Evolutionary conservation across 176 grass and related monocot species (phyloP), one percentile per base, ranked within the genome.

Genomic region (Echinochloa phyllopogon): DNA sequence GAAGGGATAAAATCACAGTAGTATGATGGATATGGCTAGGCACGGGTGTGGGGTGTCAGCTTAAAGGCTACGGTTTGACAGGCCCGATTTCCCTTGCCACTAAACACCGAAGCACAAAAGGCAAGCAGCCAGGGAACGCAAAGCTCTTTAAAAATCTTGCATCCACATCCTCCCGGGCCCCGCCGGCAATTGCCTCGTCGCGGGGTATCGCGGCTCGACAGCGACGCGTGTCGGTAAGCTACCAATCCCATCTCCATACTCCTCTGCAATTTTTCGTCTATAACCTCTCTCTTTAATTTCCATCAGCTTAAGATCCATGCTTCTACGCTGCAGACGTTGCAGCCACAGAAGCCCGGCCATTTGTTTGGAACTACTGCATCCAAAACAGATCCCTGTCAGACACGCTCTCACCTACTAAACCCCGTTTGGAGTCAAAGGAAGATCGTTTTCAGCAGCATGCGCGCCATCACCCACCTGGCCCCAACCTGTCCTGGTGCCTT

Each of bases 401-500:
- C 52, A 69, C 42, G 25, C 29, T 88, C 80, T 73, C 69, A 47
- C 73, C 72, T 81, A 70, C 47, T 50, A 25, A 62, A 79, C 36
- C 64, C 27, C 21, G 23, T 75, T 76, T 81, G 61, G 62, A 85
- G 52, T 73, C 44, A 44, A 76, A 27, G 23, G 70, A 39, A 24
- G 44, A 65, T 86, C 53, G 72, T 66, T 90, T 86, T 90, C 79
- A 59, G 57, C 47, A 4, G 74, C 65, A 21, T 23, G 25, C 50
- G 49, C 10, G 29, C 42, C 24, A 38, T 33, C 40, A 20, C 70
- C 79, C 79, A 78, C 66, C 67, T 90, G 84, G 65, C 27, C 21
- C 77, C 88, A 86, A 48, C 73, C 74, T 86, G 80, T 45, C 44
- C 23, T 45, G 80, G 29, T 62, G 78, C 43, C 74, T 91, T 84